Percentiles rank a stretch among this genome's conserved stretches.
These are phyloP conservation scores for Cenococcum geophilum DNA, from an alignment of 495 filamentous ascomycete species.

Conservation along the genomic window DNA sequence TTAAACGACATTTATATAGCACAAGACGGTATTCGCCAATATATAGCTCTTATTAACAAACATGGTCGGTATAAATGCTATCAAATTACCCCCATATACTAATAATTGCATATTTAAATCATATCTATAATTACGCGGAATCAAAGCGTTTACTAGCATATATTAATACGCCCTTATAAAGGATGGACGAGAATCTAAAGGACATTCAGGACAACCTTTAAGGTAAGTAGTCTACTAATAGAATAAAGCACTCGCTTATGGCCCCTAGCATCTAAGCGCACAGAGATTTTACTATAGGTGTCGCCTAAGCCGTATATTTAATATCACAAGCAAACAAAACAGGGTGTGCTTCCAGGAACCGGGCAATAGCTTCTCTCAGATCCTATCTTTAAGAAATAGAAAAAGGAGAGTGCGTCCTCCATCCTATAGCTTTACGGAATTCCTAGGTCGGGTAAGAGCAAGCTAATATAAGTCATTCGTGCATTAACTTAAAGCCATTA, in stretches of 20 bases:
- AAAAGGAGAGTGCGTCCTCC: slow-evolving; percentile 31
- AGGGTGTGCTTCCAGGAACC: slow-evolving; percentile 22
- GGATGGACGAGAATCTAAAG: slow-evolving; percentile 25
- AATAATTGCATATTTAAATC: background rate
- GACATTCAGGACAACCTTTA: slow-evolving; percentile 24
- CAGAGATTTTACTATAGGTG: background rate
- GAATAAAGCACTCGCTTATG: slow-evolving; percentile 2
- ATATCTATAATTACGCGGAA: slow-evolving; percentile 11
- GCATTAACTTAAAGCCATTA: slow-evolving; percentile 10
- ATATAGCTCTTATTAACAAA: slow-evolving; percentile 6
- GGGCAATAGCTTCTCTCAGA: slow-evolving; percentile 30
- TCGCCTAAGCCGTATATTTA: background rate
- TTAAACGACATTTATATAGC: slow-evolving; percentile 12
- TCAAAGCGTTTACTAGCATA: slow-evolving; percentile 9
- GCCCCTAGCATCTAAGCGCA: background rate
- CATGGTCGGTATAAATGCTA: slow-evolving; percentile 19
- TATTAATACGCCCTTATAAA: slow-evolving; percentile 18
- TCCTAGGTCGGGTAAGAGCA: slow-evolving; percentile 35
- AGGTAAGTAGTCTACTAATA: slow-evolving; percentile 12
- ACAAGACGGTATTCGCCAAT: slow-evolving; percentile 6
- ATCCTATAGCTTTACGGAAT: slow-evolving; percentile 37
- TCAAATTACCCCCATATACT: no score
- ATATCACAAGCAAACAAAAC: slow-evolving; percentile 25
- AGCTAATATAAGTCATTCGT: slow-evolving; percentile 20
- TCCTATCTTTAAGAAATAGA: slow-evolving; percentile 26